Percentiles rank a stretch among this genome's conserved stretches.
These are phyloP conservation scores for Akanthomyces lecanii DNA, from an alignment of 2,329 filamentous ascomycete species.

Conservation along the genomic window DNA sequence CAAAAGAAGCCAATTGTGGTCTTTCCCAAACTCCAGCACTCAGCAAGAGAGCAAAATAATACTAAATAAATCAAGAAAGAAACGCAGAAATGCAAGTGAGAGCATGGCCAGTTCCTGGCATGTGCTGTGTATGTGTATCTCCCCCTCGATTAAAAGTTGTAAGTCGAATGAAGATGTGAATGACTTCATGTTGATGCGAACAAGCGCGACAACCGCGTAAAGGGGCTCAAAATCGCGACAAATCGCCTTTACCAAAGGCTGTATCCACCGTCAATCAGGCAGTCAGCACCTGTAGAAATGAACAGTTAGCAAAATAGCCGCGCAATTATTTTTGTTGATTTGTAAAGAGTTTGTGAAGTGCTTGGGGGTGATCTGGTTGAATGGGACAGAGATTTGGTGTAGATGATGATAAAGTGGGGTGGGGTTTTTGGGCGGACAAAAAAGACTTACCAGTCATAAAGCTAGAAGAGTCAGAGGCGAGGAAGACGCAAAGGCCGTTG, in stretches of 20 bases:
- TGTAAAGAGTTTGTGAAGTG: conserved; percentile 38
- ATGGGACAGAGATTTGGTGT: not conserved
- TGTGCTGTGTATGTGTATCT: not conserved
- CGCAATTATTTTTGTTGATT: not conserved
- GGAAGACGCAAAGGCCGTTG: conserved; percentile 72
- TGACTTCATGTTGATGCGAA: not conserved
- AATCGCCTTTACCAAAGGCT: conserved; percentile 49
- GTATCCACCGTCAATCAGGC: conserved; percentile 68
- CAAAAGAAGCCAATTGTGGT: not conserved
- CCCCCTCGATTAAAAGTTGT: not conserved
- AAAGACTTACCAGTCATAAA: conserved; percentile 65
- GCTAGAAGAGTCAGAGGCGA: conserved; percentile 65
- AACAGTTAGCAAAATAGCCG: not conserved
- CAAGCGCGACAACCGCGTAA: not conserved
- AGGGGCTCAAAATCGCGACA: not conserved
- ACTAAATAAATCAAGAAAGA: not conserved
- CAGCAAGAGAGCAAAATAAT: not conserved
- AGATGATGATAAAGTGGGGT: not conserved
- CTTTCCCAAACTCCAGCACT: conserved; percentile 15
- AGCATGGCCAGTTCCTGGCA: not conserved
- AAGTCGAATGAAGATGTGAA: not conserved
- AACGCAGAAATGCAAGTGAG: conserved; percentile 13
- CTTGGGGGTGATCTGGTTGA: not conserved
- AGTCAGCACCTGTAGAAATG: conserved; percentile 25
- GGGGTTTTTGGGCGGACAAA: not conserved